These are phyloP conservation scores for Quercus phellos DNA, from an alignment of 331 rosid species.

Conservation along the genomic window DNA sequence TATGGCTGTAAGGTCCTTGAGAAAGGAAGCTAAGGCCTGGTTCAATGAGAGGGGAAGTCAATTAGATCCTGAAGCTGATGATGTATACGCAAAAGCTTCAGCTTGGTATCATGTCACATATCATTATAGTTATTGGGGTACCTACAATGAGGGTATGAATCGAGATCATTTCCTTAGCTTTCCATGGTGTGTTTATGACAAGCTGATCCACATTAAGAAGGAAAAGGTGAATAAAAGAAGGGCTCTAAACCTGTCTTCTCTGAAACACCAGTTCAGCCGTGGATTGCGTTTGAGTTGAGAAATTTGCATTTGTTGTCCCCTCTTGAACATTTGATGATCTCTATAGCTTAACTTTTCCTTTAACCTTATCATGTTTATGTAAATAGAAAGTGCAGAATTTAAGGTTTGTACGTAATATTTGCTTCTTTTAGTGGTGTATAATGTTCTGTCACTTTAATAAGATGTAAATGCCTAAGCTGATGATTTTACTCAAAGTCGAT, in stretches of 20 bases:
- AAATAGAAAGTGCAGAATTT: neutral
- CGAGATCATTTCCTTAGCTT: conserved; percentile 70
- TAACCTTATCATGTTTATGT: no score
- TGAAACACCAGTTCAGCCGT: conserved; percentile 1
- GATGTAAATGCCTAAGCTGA: no score
- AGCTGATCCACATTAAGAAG: conserved; percentile 52
- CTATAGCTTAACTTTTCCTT: neutral
- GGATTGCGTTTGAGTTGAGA: conserved; percentile 19
- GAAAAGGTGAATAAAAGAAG: conserved; percentile 13
- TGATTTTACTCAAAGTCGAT: no score
- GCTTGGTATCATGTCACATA: conserved; percentile 91
- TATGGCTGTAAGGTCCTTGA: conserved; percentile 64
- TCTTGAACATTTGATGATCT: neutral
- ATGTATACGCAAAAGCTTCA: conserved; percentile 69
- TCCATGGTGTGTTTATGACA: conserved; percentile 68
- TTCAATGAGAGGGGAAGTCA: conserved; percentile 37
- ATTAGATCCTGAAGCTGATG: conserved; percentile 16
- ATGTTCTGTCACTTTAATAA: no score
- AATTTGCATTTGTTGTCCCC: neutral
- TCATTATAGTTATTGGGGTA: conserved; percentile 54
- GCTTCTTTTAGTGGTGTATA: no score
- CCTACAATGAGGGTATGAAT: conserved; percentile 54
- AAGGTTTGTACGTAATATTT: no score
- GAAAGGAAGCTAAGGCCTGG: conserved; percentile 72
- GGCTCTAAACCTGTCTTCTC: conserved; percentile 1